Conservation (phyloP, 2,329 filamentous ascomycete species). For the Thielaviopsis euricoi region DNA sequence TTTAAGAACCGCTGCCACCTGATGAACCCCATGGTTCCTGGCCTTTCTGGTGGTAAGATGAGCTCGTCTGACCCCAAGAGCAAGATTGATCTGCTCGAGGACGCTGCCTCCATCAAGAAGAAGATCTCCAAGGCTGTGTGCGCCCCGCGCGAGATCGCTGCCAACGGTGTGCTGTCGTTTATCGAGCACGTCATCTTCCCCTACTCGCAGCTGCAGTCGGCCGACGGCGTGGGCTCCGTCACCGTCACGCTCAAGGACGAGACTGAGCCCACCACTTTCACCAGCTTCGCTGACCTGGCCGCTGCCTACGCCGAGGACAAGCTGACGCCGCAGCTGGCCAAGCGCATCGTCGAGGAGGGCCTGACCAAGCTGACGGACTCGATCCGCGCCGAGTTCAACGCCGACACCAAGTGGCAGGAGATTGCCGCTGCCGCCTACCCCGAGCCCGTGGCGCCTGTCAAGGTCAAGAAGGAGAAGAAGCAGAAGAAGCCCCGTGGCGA, state of each 20-base stretch:
- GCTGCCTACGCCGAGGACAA: constrained; percentile 64
- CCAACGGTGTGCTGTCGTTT: constrained; percentile 75
- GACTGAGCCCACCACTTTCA: constrained; percentile 62
- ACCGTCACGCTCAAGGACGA: constrained; percentile 49
- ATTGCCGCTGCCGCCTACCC: constrained; percentile 65
- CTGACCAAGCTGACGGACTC: constrained; percentile 60
- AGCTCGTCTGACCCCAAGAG: constrained; percentile 57
- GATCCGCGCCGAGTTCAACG: constrained; percentile 58
- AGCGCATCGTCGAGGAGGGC: constrained; percentile 62
- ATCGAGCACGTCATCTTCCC: constrained; percentile 78
- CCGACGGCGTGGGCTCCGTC: constrained; percentile 18
- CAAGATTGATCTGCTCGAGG: constrained; percentile 88
- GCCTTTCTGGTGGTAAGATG: constrained; percentile 77
- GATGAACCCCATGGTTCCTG: constrained; percentile 67
- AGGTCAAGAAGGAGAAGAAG: constrained; percentile 60
- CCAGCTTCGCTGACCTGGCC: constrained; percentile 55
- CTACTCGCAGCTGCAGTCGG: constrained; percentile 43
- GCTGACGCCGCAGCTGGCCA: constrained; percentile 73
- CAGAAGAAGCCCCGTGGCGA: constrained; percentile 38
- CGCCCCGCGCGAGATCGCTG: constrained; percentile 58
- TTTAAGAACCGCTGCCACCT: constrained; percentile 41
- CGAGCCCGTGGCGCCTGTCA: constrained; percentile 21
- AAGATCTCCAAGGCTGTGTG: constrained; percentile 79
- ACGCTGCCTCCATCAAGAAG: constrained; percentile 55
- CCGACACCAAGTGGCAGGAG: constrained; percentile 59